phyloP scores from a whole-genome alignment of 768 basidiomycete species.

The Hydnum rufescens region DNA sequence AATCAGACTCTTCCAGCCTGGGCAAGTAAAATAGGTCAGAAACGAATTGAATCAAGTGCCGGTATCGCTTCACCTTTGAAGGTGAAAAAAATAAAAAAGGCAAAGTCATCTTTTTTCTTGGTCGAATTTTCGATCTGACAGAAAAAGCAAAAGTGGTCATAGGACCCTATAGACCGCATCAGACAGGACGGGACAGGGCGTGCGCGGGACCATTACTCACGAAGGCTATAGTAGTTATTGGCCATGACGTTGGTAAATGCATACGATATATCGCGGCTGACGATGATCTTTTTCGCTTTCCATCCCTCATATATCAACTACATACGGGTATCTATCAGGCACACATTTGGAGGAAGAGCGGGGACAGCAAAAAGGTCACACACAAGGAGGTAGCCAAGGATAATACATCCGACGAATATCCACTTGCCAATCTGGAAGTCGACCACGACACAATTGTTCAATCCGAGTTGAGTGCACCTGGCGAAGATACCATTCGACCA shows the following conservation, averaged over 20 bases:
- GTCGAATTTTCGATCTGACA: constrained; percentile 90
- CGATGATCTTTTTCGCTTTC: constrained; percentile 87
- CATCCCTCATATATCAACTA: constrained; percentile 81
- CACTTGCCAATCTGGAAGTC: constrained; percentile 82
- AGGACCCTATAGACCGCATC: constrained; percentile 40
- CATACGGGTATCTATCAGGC: not conserved
- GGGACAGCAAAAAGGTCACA: constrained; percentile 8
- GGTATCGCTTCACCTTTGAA: constrained; percentile 62
- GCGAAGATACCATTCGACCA: constrained; percentile 89
- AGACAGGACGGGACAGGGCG: not conserved
- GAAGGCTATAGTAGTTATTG: constrained; percentile 87
- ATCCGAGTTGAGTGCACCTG: constrained; percentile 32
- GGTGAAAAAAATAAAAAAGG: constrained; percentile 97
- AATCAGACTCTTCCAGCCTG: constrained; percentile 74
- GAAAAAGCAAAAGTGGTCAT: constrained; percentile 97
- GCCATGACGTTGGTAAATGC: constrained; percentile 97
- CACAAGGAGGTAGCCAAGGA: constrained; percentile 94
- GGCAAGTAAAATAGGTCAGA: not conserved
- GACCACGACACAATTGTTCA: constrained; percentile 46
- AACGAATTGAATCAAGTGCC: not conserved
- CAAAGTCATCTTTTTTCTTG: constrained; percentile 91
- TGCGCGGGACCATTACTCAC: constrained; percentile 27
- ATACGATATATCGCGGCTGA: constrained; percentile 90
- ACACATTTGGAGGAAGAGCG: not conserved
- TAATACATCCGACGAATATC: constrained; percentile 96